phyloP scores from a whole-genome alignment of 768 basidiomycete species.

The Lactifluus pinguis region DNA sequence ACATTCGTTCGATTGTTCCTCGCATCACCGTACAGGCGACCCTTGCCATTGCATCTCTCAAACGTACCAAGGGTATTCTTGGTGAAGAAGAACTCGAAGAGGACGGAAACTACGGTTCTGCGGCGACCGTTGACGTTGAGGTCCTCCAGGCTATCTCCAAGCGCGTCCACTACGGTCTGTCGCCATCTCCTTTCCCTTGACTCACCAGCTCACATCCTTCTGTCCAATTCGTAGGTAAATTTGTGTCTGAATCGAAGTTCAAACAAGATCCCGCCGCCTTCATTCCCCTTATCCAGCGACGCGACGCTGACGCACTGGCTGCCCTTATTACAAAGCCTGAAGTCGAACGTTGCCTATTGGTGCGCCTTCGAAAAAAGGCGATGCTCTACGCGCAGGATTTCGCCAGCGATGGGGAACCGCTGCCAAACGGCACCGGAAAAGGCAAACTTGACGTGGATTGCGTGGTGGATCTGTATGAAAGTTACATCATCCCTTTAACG shows the following conservation, averaged over 20 bases:
- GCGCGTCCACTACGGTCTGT: constrained; percentile 92
- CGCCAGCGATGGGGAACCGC: constrained; percentile 52
- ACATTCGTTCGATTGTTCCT: constrained; percentile 80
- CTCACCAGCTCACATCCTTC: not conserved
- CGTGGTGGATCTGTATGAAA: constrained; percentile 89
- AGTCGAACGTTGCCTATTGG: constrained; percentile 79
- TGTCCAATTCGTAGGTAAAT: constrained; percentile 61
- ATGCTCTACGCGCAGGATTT: constrained; percentile 73
- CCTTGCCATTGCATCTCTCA: constrained; percentile 50
- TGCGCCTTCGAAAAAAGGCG: constrained; percentile 81
- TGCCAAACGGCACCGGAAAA: constrained; percentile 27
- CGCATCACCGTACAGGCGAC: constrained; percentile 75
- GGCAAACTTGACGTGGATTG: constrained; percentile 87
- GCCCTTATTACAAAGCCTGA: constrained; percentile 94
- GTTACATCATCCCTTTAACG: constrained; percentile 93
- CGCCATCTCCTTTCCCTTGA: not conserved
- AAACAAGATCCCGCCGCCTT: constrained; percentile 75
- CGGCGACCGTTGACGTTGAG: constrained; percentile 91
- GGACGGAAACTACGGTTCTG: constrained; percentile 96
- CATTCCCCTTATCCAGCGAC: constrained; percentile 81
- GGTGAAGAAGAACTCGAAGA: constrained; percentile 72
- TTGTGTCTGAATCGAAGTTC: constrained; percentile 98
- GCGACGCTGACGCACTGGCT: constrained; percentile 70
- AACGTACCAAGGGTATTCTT: constrained; percentile 56
- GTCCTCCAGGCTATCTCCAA: constrained; percentile 97